Base-by-base conservation (phyloP, 2,329 filamentous ascomycete species). In the Meredithiella fracta region DNA sequence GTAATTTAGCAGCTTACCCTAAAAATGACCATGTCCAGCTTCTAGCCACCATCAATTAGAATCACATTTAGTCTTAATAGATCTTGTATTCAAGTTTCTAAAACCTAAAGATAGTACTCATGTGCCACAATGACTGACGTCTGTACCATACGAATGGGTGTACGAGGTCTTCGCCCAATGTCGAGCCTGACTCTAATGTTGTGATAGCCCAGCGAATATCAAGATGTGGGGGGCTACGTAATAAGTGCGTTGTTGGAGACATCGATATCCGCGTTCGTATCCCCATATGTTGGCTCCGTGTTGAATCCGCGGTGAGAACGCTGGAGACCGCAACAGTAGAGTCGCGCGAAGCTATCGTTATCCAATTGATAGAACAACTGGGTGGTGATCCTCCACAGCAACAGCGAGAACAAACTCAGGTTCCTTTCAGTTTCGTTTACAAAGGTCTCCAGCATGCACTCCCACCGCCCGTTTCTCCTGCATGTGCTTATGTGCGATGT, bases 401-500 rank as follows among this genome's bases (percentile, higher is more conserved):
- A 17, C 22, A 51, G 42, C 20, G 20, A 20, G n/a, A 31, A n/a
- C 47, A 25, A 49, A 49, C 5, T 42, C 38, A 42, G 17, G 38
- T n/a, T 15, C 38, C 38, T 42, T 42, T 25, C 8, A 17, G 11
- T n/a, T 47, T 49, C 20, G 25, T 49, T 20, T 25, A 49, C 44
- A 25, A 49, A 26, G 17, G 11, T 49, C 8, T 14, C 20, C 11
- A 25, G 23, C 22, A 49, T 49, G 44, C 11, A 56, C 51, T 51
- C 54, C 57, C 50, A 56, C 44, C 50, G 55, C 57, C 44, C 34
- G 50, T 59, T 53, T 59, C 57, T 59, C 57, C 57, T 56, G 57
- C 57, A 58, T 58, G 40, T 52, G 53, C 53, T 49, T 29, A 56
- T 55, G 53, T 47, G 53, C 37, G 47, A 31, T 53, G 52, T 58